Conservation (phyloP, 2,329 filamentous ascomycete genomes). For the Alternaria arbusti region DNA sequence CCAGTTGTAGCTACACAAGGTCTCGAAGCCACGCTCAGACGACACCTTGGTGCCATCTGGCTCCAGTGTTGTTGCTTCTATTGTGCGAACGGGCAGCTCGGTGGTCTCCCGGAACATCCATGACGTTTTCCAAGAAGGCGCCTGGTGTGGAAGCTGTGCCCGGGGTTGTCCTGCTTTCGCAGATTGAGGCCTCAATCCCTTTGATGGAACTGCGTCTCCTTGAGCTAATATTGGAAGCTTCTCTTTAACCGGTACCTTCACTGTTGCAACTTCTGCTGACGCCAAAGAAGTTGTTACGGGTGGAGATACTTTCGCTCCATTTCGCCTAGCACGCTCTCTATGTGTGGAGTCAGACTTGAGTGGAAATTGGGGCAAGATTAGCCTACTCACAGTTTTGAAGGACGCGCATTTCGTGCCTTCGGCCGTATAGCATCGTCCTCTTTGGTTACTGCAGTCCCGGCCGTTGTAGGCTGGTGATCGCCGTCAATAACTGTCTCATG, state of each 20-base stretch:
- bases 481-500: neutral
- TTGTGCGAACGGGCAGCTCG: slow-evolving; percentile 6
- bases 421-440: neutral
- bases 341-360: neutral
- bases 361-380: neutral
- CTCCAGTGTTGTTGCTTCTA: slow-evolving; percentile 11
- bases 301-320: neutral
- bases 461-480: neutral
- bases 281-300: neutral
- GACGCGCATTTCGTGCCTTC: neutral
- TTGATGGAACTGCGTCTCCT: neutral
- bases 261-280: neutral
- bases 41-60: slow-evolving; percentile 10
- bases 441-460: neutral
- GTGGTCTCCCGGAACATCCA: slow-evolving; percentile 21
- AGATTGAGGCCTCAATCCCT: neutral
- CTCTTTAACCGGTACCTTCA: neutral
- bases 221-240: neutral
- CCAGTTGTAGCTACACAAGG: slow-evolving; percentile 33
- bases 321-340: neutral
- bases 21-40: slow-evolving; percentile 17
- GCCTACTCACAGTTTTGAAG: neutral
- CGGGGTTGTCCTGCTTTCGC: neutral
- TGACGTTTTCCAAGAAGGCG: slow-evolving; percentile 10
- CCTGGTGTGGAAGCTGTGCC: neutral